These are phyloP conservation scores for Amanita jacksonii DNA, from an alignment of 768 basidiomycete genomes.

Conservation along the genomic window DNA sequence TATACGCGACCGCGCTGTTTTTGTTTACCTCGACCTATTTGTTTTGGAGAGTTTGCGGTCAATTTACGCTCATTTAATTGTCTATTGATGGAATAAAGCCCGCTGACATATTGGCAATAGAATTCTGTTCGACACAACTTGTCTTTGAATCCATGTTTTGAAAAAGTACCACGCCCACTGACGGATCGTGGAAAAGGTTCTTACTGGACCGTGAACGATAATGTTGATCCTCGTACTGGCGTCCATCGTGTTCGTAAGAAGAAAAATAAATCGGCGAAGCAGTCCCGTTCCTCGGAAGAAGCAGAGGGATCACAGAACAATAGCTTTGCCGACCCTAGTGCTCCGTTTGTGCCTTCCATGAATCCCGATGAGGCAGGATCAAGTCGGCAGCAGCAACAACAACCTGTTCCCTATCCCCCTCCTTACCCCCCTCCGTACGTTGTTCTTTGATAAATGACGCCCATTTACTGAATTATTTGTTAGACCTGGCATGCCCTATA, in stretches of 20 bases:
- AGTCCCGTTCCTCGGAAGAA: conserved; percentile 40
- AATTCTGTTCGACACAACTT: conserved; percentile 89
- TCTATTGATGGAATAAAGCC: conserved; percentile 13
- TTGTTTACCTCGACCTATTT: conserved; percentile 56
- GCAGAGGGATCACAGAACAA: conserved; percentile 38
- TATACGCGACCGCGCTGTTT: conserved; percentile 52
- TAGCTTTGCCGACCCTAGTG: conserved; percentile 44
- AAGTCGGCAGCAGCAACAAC: conserved; percentile 38
- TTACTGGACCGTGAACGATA: conserved; percentile 89
- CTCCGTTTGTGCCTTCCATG: conserved; percentile 49
- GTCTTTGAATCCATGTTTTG: conserved; percentile 84
- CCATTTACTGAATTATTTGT: conserved; percentile 4
- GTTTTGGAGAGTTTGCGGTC: conserved; percentile 33
- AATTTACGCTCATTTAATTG: conserved; percentile 21
- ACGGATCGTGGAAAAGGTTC: conserved; percentile 88
- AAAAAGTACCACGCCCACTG: conserved; percentile 85
- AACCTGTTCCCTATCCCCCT: conserved; percentile 46
- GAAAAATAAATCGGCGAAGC: conserved; percentile 52
- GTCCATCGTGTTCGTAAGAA: conserved; percentile 87
- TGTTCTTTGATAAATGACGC: background rate
- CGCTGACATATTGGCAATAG: conserved; percentile 32
- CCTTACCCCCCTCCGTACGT: conserved; percentile 49
- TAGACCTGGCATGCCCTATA: conserved; percentile 20
- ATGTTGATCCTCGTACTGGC: conserved; percentile 81
- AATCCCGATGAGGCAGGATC: conserved; percentile 52